These are phyloP conservation scores for Seiridium unicorne DNA, from an alignment of 2,329 filamentous ascomycete species.

Conservation along the genomic window DNA sequence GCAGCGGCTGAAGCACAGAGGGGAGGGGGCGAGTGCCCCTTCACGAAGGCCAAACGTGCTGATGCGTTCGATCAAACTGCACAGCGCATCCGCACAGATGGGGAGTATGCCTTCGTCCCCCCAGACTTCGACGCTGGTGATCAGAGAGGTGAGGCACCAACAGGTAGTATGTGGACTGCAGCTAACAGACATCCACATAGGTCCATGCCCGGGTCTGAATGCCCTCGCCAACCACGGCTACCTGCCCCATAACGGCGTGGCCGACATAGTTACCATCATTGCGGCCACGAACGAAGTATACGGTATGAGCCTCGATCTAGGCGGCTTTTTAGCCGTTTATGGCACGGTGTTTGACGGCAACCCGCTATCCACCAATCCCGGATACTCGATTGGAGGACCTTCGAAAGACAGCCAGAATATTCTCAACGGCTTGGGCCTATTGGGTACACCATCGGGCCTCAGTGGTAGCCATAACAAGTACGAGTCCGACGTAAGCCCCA, in stretches of 20 bases:
- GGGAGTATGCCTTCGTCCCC: not conserved
- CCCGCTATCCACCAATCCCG: constrained; percentile 25
- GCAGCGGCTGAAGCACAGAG: not conserved
- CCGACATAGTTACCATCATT: not conserved
- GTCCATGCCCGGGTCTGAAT: constrained; percentile 5
- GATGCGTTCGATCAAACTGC: not conserved
- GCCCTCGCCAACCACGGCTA: constrained; percentile 6
- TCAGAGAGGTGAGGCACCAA: not conserved
- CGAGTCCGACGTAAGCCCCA: constrained; percentile 22
- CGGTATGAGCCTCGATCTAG: constrained; percentile 41
- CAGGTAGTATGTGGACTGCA: not conserved
- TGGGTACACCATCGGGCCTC: constrained; percentile 20
- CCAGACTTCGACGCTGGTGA: not conserved
- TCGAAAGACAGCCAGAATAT: constrained; percentile 1
- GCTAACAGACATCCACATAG: not conserved
- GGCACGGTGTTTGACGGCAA: constrained; percentile 42
- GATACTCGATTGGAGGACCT: constrained; percentile 40
- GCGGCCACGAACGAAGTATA: constrained; percentile 30
- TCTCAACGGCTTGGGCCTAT: constrained; percentile 12
- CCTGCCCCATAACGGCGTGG: constrained; percentile 1
- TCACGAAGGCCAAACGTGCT: not conserved
- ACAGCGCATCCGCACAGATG: not conserved
- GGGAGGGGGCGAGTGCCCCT: not conserved
- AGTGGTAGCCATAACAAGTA: constrained; percentile 22
- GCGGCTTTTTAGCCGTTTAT: constrained; percentile 36